Percentiles rank a stretch among this genome's conserved stretches.
phyloP scores from a whole-genome alignment of 2,329 filamentous ascomycete genomes.

The Neonectria magnoliae region DNA sequence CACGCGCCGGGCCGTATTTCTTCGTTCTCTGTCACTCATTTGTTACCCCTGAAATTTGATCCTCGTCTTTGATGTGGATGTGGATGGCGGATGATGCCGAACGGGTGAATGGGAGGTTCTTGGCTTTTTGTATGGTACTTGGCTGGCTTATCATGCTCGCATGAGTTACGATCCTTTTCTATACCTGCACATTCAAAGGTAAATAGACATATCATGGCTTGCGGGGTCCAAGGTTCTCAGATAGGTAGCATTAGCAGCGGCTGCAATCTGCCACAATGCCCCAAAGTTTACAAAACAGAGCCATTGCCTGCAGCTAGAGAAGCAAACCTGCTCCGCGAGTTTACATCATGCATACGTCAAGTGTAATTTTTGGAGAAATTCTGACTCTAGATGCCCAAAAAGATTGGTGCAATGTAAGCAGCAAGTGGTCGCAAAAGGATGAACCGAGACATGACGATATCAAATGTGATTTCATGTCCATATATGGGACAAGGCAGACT shows the following conservation, averaged over 20 bases:
- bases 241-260: constrained; percentile 32
- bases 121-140: constrained; percentile 15
- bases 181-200: constrained; percentile 12
- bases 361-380: not conserved
- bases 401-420: not conserved
- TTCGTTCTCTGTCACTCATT: constrained; percentile 24
- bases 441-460: not conserved
- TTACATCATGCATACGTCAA: not conserved
- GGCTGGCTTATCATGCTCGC: constrained; percentile 39
- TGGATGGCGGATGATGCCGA: not conserved
- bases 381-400: not conserved
- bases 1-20: not conserved
- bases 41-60: constrained; percentile 14
- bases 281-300: not conserved
- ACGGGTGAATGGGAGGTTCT: not conserved
- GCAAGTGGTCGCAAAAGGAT: not conserved
- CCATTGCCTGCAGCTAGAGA: not conserved
- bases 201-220: constrained; percentile 23
- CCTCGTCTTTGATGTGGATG: not conserved
- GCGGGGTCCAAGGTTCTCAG: constrained; percentile 27
- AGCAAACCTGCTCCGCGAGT: not conserved
- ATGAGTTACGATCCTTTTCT: constrained; percentile 43
- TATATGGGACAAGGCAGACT: not conserved
- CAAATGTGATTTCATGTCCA: not conserved
- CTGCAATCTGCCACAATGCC: constrained; percentile 34